Percentiles rank a stretch among this genome's conserved stretches.
phyloP scores from a whole-genome alignment of 139 green algal genomes.

The Pseudopediastrum boryanum region DNA sequence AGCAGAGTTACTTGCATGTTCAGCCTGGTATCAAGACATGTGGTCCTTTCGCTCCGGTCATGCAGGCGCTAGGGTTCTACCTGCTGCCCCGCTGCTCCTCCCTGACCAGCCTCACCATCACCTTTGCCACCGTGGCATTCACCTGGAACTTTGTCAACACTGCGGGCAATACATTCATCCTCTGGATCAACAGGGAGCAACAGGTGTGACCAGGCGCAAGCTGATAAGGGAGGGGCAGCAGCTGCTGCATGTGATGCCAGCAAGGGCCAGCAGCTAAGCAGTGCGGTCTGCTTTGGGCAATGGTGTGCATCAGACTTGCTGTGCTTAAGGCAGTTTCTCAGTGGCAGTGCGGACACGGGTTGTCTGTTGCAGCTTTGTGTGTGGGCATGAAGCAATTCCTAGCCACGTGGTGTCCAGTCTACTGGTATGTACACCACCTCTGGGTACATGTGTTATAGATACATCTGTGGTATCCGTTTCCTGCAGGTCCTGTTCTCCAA shows the following conservation, averaged over 20 bases:
- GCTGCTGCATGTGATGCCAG: neutral
- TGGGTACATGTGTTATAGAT: neutral
- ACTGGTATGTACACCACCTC: neutral
- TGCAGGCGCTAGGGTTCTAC: constrained; percentile 20
- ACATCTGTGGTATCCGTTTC: neutral
- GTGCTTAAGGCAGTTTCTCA: neutral
- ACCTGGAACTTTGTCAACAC: constrained; percentile 39
- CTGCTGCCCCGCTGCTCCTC: constrained; percentile 1
- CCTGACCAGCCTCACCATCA: neutral
- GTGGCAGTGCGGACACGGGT: too few relatives aligned
- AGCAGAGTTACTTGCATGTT: too few relatives aligned
- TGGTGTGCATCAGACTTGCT: neutral
- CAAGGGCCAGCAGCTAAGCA: neutral
- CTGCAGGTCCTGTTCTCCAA: neutral
- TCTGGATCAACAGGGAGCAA: constrained; percentile 13
- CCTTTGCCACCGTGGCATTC: constrained; percentile 7
- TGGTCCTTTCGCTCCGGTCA: too few relatives aligned
- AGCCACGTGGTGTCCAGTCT: neutral
- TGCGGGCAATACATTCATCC: constrained; percentile 36
- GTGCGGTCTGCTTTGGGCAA: neutral
- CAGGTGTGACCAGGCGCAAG: neutral
- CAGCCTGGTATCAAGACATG: too few relatives aligned
- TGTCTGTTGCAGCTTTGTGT: too few relatives aligned
- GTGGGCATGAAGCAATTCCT: too few relatives aligned
- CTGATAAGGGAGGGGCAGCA: neutral